These are phyloP conservation scores for Rhizophagus sp. DNA, from an alignment of 192 early-diverging fungal species.

Conservation along the genomic window DNA sequence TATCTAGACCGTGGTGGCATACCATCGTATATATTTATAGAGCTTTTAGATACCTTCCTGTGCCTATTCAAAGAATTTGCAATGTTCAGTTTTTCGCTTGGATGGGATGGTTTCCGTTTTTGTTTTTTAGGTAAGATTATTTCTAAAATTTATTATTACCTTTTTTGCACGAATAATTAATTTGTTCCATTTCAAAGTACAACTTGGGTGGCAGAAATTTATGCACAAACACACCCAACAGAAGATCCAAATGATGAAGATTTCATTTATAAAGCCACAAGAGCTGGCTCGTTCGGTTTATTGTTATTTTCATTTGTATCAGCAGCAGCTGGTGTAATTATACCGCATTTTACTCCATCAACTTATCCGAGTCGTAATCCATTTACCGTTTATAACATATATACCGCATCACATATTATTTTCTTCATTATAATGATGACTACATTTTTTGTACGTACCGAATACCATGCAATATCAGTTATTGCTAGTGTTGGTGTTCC, in stretches of 20 bases:
- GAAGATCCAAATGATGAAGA: slow-evolving; percentile 18
- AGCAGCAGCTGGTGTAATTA: slow-evolving; percentile 56
- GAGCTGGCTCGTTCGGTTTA: slow-evolving; percentile 86
- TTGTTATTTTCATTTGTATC: slow-evolving; percentile 77
- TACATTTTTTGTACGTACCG: slow-evolving; percentile 61
- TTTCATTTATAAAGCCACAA: slow-evolving; percentile 8
- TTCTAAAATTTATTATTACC: neutral
- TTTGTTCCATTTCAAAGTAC: slow-evolving; percentile 41
- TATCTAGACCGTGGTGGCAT: slow-evolving; percentile 42
- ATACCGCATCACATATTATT: slow-evolving; percentile 68
- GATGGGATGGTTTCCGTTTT: slow-evolving; percentile 96
- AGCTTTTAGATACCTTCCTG: slow-evolving; percentile 66
- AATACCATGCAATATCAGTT: slow-evolving; percentile 63
- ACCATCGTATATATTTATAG: slow-evolving; percentile 53
- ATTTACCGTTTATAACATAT: slow-evolving; percentile 59
- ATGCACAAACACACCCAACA: slow-evolving; percentile 35
- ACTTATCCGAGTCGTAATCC: slow-evolving; percentile 35
- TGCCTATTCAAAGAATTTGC: slow-evolving; percentile 73
- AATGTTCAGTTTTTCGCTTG: slow-evolving; percentile 93
- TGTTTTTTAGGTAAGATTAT: slow-evolving; percentile 79
- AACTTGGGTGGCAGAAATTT: slow-evolving; percentile 64
- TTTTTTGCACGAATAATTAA: neutral
- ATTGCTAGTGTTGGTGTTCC: slow-evolving; percentile 77
- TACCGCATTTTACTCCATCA: slow-evolving; percentile 53
- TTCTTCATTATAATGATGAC: slow-evolving; percentile 68